Evolutionary conservation across 176 grass and related monocot genomes (phyloP).

Genomic region (Zizania latifolia): DNA sequence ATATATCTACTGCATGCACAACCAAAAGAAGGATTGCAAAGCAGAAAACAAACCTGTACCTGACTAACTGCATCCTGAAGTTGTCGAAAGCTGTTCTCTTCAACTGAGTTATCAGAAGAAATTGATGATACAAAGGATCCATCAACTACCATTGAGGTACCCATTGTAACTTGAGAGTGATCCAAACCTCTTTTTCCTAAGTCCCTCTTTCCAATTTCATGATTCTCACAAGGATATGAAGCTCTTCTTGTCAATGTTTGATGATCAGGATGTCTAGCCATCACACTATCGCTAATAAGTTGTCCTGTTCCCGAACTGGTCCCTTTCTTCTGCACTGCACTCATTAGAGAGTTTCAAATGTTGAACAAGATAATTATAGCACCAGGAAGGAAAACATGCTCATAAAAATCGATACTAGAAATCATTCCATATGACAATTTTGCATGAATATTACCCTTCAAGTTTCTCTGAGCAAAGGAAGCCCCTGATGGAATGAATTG

Average conservation of each 20-base stretch:
- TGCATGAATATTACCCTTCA: conserved; percentile 33
- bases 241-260: conserved; percentile 35
- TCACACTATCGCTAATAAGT: neutral
- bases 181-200: conserved; percentile 32
- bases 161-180: conserved; percentile 31
- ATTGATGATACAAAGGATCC: conserved; percentile 46
- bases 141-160: conserved; percentile 47
- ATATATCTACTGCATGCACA: conserved; percentile 13
- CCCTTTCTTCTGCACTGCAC: conserved; percentile 39
- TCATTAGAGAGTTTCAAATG: conserved; percentile 6
- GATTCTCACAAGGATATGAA: conserved; percentile 42
- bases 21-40: neutral
- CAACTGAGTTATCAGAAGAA: conserved; percentile 54
- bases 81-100: conserved; percentile 66
- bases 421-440: neutral
- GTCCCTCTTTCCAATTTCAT: conserved; percentile 29
- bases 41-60: conserved; percentile 38
- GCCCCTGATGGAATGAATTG: conserved; percentile 39
- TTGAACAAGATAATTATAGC: conserved; percentile 12
- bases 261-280: conserved; percentile 26
- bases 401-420: conserved; percentile 9
- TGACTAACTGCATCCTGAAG: conserved; percentile 82
- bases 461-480: conserved; percentile 38
- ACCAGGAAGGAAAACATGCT: conserved; percentile 8
- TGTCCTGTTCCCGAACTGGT: conserved; percentile 28